Percentiles rank a stretch among this genome's conserved stretches.
phyloP scores from a whole-genome alignment of 2,329 filamentous ascomycete genomes.

The Pezicula radicicola region DNA sequence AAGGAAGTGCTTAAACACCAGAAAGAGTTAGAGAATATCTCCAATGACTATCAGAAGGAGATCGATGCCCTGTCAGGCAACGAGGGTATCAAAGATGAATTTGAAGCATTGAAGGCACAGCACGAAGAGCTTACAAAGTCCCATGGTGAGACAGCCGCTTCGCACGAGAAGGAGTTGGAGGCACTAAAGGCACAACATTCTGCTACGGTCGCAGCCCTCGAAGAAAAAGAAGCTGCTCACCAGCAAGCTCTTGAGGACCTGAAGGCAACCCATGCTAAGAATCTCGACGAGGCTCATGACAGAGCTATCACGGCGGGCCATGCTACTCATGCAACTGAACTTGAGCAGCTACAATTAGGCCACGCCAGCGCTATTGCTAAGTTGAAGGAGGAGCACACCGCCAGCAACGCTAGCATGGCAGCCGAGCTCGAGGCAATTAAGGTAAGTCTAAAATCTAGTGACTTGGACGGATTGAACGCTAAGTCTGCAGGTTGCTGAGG shows the following conservation, averaged over 20 bases:
- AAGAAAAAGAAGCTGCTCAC: conserved; percentile 49
- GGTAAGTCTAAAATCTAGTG: conserved; percentile 19
- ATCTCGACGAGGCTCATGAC: conserved; percentile 54
- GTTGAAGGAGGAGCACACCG: conserved; percentile 42
- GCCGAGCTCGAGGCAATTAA: conserved; percentile 20
- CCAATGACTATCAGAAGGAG: conserved; percentile 61
- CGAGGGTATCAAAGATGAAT: conserved; percentile 62
- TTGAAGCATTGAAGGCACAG: conserved; percentile 55
- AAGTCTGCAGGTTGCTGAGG: conserved; percentile 35
- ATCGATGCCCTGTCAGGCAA: conserved; percentile 62
- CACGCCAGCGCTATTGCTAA: conserved; percentile 40
- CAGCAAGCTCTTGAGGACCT: conserved; percentile 53
- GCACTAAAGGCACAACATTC: conserved; percentile 16
- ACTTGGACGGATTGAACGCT: conserved; percentile 31
- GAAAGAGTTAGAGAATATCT: conserved; percentile 54
- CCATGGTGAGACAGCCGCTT: conserved; percentile 19
- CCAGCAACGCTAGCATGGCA: conserved; percentile 32
- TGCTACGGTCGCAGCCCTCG: conserved; percentile 24
- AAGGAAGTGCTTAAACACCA: conserved; percentile 49
- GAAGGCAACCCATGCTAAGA: conserved; percentile 54
- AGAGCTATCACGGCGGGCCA: conserved; percentile 44
- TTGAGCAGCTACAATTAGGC: conserved; percentile 51
- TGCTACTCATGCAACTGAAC: conserved; percentile 44
- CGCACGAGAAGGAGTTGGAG: conserved; percentile 15
- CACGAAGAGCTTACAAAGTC: conserved; percentile 44